A percentile compares a stretch with the other conserved stretches of the same genome.
phyloP scores from a whole-genome alignment of 768 basidiomycete genomes.

The Calocera cornea region DNA sequence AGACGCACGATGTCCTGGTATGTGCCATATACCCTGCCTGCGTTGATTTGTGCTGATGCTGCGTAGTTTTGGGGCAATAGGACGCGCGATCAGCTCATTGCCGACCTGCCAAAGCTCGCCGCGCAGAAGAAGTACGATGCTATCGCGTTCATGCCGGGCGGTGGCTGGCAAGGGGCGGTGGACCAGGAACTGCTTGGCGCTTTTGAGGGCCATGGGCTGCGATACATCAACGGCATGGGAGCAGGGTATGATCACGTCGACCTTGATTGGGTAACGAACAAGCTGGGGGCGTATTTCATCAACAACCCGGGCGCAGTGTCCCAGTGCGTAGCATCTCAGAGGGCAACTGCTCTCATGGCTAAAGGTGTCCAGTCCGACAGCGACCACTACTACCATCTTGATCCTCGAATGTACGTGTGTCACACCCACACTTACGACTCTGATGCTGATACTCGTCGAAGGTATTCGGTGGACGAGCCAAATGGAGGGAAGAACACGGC shows the following conservation, averaged over 20 bases:
- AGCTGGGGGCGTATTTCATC: conserved; percentile 15
- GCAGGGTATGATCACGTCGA: conserved; percentile 17
- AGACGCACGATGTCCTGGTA: background rate
- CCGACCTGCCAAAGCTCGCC: background rate
- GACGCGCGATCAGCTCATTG: background rate
- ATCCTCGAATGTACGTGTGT: conserved; percentile 9
- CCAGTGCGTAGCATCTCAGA: conserved; percentile 6
- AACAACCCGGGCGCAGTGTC: conserved; percentile 20
- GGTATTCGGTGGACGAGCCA: background rate
- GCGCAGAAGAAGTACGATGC: background rate
- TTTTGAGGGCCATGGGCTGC: background rate
- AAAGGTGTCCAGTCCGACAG: conserved; percentile 12
- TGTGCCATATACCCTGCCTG: background rate
- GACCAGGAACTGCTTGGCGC: background rate
- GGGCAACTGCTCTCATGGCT: too few relatives aligned
- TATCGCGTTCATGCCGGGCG: background rate
- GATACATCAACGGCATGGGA: background rate
- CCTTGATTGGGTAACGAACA: conserved; percentile 21
- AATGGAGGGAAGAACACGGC: conserved; percentile 10
- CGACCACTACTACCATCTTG: conserved; percentile 14
- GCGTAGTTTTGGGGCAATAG: background rate
- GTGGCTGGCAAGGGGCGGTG: background rate
- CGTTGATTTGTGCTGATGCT: background rate
- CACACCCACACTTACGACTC: background rate
- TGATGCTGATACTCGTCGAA: background rate